Base-by-base conservation (phyloP, 495 filamentous ascomycete species). In the Aspergillus affinis region DNA sequence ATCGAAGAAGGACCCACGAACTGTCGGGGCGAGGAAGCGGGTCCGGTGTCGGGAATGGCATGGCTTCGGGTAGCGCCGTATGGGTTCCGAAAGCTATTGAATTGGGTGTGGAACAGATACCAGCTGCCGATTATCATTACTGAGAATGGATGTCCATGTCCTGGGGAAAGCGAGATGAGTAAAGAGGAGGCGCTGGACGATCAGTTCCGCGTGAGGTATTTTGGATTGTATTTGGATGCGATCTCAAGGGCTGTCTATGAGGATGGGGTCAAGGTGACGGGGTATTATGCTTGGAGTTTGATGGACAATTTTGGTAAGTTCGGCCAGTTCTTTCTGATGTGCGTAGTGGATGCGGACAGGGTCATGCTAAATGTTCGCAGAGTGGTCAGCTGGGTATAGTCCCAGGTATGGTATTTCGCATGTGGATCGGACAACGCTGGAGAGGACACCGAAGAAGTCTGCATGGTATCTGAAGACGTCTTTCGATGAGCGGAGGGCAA, bases 221-320 rank as follows among this genome's bases (percentile, higher is more conserved):
- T 87, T 72, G 60, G 81, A 53, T 81, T 80, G 55, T 90, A 92
- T 72, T 77, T 90, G 57, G 74, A 80, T 55, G 88, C 85, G 51
- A 76, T 90, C 75, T 84, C 81, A 17, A 75, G 82, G 62, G 85
- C 87, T 10, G 72, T 79, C 3, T 62, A 69, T 32, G 78, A 85
- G 59, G 87, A 90, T 70, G 84, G 86, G 12, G 83, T 87, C 49
- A 75, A 88, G 62, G 83, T 90, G 56, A 77, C 72, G 59, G 86
- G 80, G 0, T 91, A 91, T 72, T 78, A 89, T 65, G 88, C 85
- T 13, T 91, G 88, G 89, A 85, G 81, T 59, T 77, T 92, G 65
- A 83, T 90, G 80, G 88, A 92, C 36, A 69, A 69, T 29, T 51
- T 69, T 19, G 59, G 70, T 73, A 61, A 21, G 59, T 64, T 26